Evolutionary conservation across 108 stramenopile species (phyloP).

Genomic region (Cafeteria roenbergensis): DNA sequence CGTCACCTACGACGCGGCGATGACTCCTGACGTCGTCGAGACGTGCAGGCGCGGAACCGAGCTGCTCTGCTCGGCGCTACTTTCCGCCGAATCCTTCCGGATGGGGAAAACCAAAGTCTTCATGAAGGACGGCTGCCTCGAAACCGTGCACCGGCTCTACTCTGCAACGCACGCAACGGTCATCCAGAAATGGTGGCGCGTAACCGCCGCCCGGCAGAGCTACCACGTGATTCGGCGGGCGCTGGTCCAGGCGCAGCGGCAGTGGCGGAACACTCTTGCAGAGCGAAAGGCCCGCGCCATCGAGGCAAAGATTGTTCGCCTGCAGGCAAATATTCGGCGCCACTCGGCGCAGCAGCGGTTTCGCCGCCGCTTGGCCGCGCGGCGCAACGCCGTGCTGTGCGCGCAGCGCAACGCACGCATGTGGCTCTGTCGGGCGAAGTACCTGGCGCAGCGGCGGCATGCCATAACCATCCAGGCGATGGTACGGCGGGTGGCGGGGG

Average conservation of each 20-base stretch:
- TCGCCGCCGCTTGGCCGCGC: too few relatives aligned
- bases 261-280: background rate
- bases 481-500: background rate
- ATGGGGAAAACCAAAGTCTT: conserved; percentile 3
- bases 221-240: background rate
- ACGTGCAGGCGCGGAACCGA: background rate
- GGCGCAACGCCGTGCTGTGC: background rate
- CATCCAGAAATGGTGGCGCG: background rate
- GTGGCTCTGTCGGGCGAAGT: background rate
- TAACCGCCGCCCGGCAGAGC: background rate
- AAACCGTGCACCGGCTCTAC: background rate
- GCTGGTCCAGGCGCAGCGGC: background rate
- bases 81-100: background rate
- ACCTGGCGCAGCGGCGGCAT: background rate
- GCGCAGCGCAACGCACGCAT: background rate
- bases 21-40: background rate
- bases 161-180: too few relatives aligned
- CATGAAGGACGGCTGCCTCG: conserved; percentile 9
- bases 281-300: background rate
- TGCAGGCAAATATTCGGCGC: background rate
- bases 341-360: background rate
- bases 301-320: background rate
- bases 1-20: background rate
- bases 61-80: background rate
- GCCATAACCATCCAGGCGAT: background rate